Conservation (phyloP, 305 asterid species). For the Fraxinus nigra region DNA sequence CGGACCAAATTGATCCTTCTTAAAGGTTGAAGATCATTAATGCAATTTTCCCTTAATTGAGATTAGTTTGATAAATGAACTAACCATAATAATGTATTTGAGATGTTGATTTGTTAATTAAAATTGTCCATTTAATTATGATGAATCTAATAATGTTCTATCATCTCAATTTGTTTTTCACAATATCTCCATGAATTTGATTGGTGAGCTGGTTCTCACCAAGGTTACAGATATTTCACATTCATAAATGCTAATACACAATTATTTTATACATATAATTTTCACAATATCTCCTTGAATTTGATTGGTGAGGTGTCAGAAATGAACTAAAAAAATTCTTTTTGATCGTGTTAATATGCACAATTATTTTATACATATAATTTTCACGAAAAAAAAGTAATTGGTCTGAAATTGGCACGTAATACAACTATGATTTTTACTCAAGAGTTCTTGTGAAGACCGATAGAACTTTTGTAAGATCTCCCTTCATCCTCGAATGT, state of each 20-base stretch:
- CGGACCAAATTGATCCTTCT: background rate
- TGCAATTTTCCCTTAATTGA: background rate
- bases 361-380: background rate
- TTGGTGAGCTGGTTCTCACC: background rate
- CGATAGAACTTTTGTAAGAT: background rate
- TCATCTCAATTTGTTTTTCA: background rate
- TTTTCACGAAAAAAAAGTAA: background rate
- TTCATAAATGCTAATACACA: no score
- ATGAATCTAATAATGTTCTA: background rate
- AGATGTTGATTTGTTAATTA: slow-evolving; percentile 22
- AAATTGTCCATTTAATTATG: slow-evolving; percentile 2
- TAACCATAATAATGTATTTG: background rate
- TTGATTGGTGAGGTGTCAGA: background rate
- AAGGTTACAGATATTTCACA: background rate
- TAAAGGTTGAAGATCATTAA: background rate
- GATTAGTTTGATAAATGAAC: background rate
- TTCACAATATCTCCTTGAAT: background rate
- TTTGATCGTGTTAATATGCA: background rate
- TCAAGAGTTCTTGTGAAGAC: background rate
- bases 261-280: background rate
- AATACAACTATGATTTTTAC: background rate
- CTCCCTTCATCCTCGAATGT: no score
- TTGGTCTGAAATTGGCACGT: background rate
- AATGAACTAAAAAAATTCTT: no score
- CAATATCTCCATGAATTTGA: background rate